Conservation (phyloP, 495 filamentous ascomycete species). For the Wilcoxina mikolae region DNA sequence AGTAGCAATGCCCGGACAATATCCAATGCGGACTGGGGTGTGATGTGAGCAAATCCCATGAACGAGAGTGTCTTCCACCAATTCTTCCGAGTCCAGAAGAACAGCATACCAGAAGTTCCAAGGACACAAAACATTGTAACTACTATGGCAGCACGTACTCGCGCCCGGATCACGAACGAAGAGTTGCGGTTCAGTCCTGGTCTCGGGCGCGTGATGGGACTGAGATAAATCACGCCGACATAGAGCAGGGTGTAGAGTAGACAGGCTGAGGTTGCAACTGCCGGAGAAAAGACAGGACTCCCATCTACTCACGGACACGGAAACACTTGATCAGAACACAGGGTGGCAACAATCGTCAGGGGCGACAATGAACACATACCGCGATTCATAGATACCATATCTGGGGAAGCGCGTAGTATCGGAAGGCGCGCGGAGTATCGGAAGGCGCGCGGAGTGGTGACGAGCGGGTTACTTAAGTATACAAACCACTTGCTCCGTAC, state of each 20-base stretch:
- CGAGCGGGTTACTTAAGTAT: no score
- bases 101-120: slow-evolving; percentile 47
- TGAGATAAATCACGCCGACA: slow-evolving; percentile 84
- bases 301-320: neutral
- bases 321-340: no score
- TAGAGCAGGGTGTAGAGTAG: slow-evolving; percentile 68
- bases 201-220: slow-evolving; percentile 60
- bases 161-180: slow-evolving; percentile 74
- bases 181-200: slow-evolving; percentile 71
- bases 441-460: no score
- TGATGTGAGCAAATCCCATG: slow-evolving; percentile 24
- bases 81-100: slow-evolving; percentile 10
- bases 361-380: no score
- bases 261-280: slow-evolving; percentile 16
- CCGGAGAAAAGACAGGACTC: slow-evolving; percentile 9
- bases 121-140: slow-evolving; percentile 49
- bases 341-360: no score
- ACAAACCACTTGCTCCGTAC: no score
- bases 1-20: slow-evolving; percentile 45
- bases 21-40: slow-evolving; percentile 40
- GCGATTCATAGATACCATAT: no score
- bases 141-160: slow-evolving; percentile 61
- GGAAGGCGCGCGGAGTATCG: no score
- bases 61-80: slow-evolving; percentile 6
- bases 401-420: no score